Base-by-base conservation (phyloP, 176 grass and related monocot genomes). In the Musa schizocarpa region DNA sequence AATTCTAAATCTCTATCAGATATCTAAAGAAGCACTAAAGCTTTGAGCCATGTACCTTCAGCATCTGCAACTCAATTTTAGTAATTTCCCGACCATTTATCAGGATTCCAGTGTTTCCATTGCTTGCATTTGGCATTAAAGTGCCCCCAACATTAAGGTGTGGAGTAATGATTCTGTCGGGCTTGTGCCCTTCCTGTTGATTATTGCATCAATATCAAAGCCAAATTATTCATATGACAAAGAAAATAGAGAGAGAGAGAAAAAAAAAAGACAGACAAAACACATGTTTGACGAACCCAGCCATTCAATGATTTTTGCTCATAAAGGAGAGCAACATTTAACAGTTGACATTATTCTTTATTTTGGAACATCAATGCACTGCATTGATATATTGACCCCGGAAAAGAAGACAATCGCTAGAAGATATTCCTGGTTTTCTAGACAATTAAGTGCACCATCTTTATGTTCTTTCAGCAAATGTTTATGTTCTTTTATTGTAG, bases 31-130 rank as follows among this genome's bases (percentile, higher is more conserved):
- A 27, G 51, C 54, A 34, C 61, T 24, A 70, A 52, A 52, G 19
- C 4, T 52, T 11, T 77, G n/a, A 21, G 34, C 52, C 1, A 14
- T 65, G 53, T 71, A 99, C 96, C 96, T 95, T 95, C 69, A 99
- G 96, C 74, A 99, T 99, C 81, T 88, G 84, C 25, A 94, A 81
- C 82, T 99, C 96, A 63, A 81, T 73, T 88, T 95, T 99, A 71
- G 96, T 99, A 74, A 99, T 99, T 80, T 99, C 95, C 17, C 96
- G 84, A 49, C 86, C 88, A 88, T 99, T 99, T 78, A 99, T 91
- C 71, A 90, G 78, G 76, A 99, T 89, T 49, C 95, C 91, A 0
- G 91, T 95, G 71, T 83, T 89, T 22, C 96, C 96, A 24, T 99
- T 94, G 82, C 96, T 99, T 22, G 96, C 91, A 26, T 83, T 86